phyloP scores from a whole-genome alignment of 805 yeast genomes.

The Vanderwaltozyma tropicalis region DNA sequence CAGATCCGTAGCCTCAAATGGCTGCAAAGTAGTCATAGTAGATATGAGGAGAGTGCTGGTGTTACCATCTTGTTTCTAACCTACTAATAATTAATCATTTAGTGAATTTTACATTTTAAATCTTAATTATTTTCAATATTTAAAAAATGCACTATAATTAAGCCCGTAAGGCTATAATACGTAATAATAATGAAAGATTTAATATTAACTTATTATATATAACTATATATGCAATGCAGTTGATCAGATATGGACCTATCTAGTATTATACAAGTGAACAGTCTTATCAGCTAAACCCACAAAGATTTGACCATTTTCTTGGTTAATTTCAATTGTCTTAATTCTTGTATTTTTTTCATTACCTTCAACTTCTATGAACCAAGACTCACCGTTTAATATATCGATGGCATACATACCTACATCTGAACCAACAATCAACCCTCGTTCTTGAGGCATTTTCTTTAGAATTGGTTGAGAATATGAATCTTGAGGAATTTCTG shows the following conservation, averaged over 20 bases:
- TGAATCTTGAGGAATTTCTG: constrained; percentile 20
- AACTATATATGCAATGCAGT: no score
- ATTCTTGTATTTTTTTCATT: constrained; percentile 23
- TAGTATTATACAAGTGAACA: constrained; percentile 5
- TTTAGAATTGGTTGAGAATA: constrained; percentile 24
- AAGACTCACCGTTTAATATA: constrained; percentile 18
- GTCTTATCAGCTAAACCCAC: constrained; percentile 13
- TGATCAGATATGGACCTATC: no score
- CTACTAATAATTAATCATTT: no score
- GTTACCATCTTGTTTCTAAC: no score
- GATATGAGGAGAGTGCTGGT: not conserved
- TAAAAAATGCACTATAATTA: no score
- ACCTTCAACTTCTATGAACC: constrained; percentile 23
- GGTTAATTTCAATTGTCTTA: constrained; percentile 16
- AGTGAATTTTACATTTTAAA: no score
- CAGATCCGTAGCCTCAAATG: constrained; percentile 80
- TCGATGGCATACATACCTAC: constrained; percentile 22
- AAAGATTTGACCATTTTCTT: constrained; percentile 5
- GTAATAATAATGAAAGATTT: no score
- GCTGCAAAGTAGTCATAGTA: constrained; percentile 78
- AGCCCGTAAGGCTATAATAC: no score
- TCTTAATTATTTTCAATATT: no score
- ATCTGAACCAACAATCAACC: constrained; percentile 21
- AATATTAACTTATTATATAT: no score
- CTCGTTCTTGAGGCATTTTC: constrained; percentile 9